Percentiles rank a stretch among this genome's conserved stretches.
phyloP scores from a whole-genome alignment of 2,329 filamentous ascomycete species.

The Xylaria sp. region DNA sequence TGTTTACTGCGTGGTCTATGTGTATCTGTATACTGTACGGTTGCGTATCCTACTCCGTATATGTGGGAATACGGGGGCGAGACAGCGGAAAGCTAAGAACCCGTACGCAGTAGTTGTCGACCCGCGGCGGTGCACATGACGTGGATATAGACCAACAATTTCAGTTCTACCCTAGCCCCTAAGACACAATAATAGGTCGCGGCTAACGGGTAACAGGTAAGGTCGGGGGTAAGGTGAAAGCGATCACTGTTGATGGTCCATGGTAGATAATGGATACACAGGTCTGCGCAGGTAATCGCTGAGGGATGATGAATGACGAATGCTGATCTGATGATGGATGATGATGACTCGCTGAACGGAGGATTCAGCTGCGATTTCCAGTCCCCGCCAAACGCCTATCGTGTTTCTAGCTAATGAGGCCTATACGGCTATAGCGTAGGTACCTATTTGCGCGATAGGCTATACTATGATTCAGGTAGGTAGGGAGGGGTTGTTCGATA shows the following conservation, averaged over 20 bases:
- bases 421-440: slow-evolving; percentile 6
- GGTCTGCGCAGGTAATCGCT: too few relatives aligned
- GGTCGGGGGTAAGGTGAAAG: background rate
- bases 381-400: slow-evolving; percentile 38
- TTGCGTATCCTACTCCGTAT: slow-evolving; percentile 15
- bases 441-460: background rate
- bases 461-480: background rate
- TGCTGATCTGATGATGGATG: background rate
- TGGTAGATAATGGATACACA: background rate
- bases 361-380: slow-evolving; percentile 26
- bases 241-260: slow-evolving; percentile 3
- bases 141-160: slow-evolving; percentile 31
- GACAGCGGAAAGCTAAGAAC: slow-evolving; percentile 25
- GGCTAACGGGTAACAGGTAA: background rate
- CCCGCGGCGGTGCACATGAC: slow-evolving; percentile 38
- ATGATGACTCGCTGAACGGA: slow-evolving; percentile 21
- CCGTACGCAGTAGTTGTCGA: slow-evolving; percentile 17
- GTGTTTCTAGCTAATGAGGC: slow-evolving; percentile 11
- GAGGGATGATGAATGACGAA: slow-evolving; percentile 1
- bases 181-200: slow-evolving; percentile 26
- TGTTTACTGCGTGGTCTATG: slow-evolving; percentile 20
- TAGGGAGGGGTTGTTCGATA: background rate
- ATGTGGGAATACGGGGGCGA: slow-evolving; percentile 28
- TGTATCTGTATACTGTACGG: background rate
- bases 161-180: slow-evolving; percentile 29